Percentiles rank a stretch among this genome's conserved stretches.
phyloP scores from a whole-genome alignment of 2,329 filamentous ascomycete genomes.

The Colletotrichum sp. region DNA sequence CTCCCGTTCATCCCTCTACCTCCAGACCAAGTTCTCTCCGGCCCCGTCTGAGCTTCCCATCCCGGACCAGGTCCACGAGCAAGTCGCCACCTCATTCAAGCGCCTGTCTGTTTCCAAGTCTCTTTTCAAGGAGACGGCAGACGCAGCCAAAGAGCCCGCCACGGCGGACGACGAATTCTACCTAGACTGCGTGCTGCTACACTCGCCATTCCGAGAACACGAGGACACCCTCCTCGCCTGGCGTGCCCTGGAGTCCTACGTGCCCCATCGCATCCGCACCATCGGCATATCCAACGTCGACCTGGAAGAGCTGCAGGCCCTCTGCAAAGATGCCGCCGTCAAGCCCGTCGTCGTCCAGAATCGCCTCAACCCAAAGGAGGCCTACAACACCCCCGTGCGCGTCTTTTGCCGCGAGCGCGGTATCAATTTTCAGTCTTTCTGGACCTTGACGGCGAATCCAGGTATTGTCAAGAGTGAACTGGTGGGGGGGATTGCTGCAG shows the following conservation, averaged over 20 bases:
- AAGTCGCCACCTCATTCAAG: slow-evolving; percentile 68
- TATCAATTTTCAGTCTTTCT: slow-evolving; percentile 59
- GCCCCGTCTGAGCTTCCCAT: slow-evolving; percentile 49
- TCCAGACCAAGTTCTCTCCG: slow-evolving; percentile 78
- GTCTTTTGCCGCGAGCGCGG: slow-evolving; percentile 46
- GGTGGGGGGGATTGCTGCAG: slow-evolving; percentile 54
- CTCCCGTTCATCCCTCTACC: slow-evolving; percentile 40
- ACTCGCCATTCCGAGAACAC: slow-evolving; percentile 58
- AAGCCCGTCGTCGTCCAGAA: slow-evolving; percentile 74
- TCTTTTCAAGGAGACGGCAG: background rate
- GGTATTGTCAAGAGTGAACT: slow-evolving; percentile 43
- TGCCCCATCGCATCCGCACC: slow-evolving; percentile 66
- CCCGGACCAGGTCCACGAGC: slow-evolving; percentile 69
- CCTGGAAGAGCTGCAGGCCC: slow-evolving; percentile 57
- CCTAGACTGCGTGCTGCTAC: slow-evolving; percentile 78
- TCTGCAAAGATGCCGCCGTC: slow-evolving; percentile 49
- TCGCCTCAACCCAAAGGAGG: slow-evolving; percentile 66
- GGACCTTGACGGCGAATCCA: slow-evolving; percentile 56
- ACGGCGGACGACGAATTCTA: slow-evolving; percentile 38
- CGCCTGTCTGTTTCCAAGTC: slow-evolving; percentile 56
- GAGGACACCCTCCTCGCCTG: slow-evolving; percentile 67
- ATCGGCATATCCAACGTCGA: slow-evolving; percentile 80
- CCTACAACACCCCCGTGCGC: slow-evolving; percentile 66
- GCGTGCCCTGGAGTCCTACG: slow-evolving; percentile 68
- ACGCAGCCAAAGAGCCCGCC: slow-evolving; percentile 17